A percentile compares a stretch with the other conserved stretches of the same genome.
These are phyloP conservation scores for Boeremia exigua DNA, from an alignment of 2,329 filamentous ascomycete genomes.

Conservation along the genomic window DNA sequence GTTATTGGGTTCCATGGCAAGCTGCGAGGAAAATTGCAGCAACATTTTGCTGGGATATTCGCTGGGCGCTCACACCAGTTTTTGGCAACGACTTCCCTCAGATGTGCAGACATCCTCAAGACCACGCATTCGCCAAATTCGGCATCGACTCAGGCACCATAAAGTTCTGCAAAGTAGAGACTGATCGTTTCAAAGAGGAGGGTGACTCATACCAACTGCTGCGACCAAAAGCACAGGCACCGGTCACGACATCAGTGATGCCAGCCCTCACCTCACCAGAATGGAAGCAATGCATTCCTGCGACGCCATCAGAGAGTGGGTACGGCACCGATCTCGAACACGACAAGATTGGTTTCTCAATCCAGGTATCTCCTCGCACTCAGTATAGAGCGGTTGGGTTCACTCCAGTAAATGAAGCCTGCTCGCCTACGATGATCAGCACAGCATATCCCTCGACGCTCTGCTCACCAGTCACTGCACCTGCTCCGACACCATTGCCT, in stretches of 20 bases:
- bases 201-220: constrained; percentile 22
- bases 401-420: constrained; percentile 51
- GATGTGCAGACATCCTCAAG: constrained; percentile 70
- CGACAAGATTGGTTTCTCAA: constrained; percentile 47
- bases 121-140: constrained; percentile 64
- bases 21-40: constrained; percentile 87
- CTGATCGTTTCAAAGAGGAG: constrained; percentile 44
- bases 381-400: constrained; percentile 19
- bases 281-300: constrained; percentile 19
- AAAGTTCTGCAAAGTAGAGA: constrained; percentile 45
- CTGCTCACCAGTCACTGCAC: constrained; percentile 17
- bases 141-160: constrained; percentile 50
- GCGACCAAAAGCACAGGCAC: neutral
- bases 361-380: constrained; percentile 48
- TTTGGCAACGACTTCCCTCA: constrained; percentile 84
- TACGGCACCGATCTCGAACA: constrained; percentile 53
- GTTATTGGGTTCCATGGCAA: constrained; percentile 94
- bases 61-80: constrained; percentile 84
- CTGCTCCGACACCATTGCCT: constrained; percentile 7
- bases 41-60: constrained; percentile 87
- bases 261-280: constrained; percentile 20
- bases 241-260: constrained; percentile 17
- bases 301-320: constrained; percentile 47
- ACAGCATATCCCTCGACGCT: constrained; percentile 11
- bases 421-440: constrained; percentile 20